A percentile compares a stretch with the other conserved stretches of the same genome.
Conservation (phyloP, 768 basidiomycete genomes). For the Russula griseocarnosa region DNA sequence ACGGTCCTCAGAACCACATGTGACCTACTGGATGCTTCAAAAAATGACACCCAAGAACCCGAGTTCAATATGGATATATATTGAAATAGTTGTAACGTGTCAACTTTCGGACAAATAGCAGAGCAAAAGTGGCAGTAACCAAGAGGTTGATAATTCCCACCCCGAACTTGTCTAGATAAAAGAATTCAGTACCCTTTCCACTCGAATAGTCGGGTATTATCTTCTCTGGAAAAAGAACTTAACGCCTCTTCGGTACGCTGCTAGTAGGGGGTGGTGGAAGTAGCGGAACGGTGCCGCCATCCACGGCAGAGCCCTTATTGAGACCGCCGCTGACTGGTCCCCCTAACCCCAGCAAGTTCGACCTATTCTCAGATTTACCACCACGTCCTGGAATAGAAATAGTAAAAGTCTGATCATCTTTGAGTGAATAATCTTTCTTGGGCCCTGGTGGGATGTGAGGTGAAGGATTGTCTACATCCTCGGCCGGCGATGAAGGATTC, state of each 20-base stretch:
- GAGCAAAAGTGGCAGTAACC: not conserved
- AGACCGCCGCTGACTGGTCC: slow-evolving; percentile 19
- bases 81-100: too few species aligned
- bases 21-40: too few species aligned
- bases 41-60: too few species aligned
- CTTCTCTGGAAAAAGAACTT: slow-evolving; percentile 1
- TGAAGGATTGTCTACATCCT: slow-evolving; percentile 46
- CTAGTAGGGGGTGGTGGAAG: slow-evolving; percentile 72
- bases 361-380: slow-evolving; percentile 38
- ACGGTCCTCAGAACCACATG: too few species aligned
- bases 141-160: not conserved
- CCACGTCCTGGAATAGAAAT: slow-evolving; percentile 84
- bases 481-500: slow-evolving; percentile 42
- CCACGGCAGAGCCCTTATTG: slow-evolving; percentile 22
- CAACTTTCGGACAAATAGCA: too few species aligned
- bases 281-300: slow-evolving; percentile 54
- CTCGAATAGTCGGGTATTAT: not conserved
- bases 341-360: slow-evolving; percentile 32
- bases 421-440: slow-evolving; percentile 90
- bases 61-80: too few species aligned
- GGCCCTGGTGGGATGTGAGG: slow-evolving; percentile 71
- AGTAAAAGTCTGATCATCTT: slow-evolving; percentile 92
- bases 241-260: slow-evolving; percentile 50
- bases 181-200: not conserved
- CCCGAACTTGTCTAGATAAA: not conserved